phyloP scores from a whole-genome alignment of 73 alveolate genomes.

The Tetrahymena borealis region DNA sequence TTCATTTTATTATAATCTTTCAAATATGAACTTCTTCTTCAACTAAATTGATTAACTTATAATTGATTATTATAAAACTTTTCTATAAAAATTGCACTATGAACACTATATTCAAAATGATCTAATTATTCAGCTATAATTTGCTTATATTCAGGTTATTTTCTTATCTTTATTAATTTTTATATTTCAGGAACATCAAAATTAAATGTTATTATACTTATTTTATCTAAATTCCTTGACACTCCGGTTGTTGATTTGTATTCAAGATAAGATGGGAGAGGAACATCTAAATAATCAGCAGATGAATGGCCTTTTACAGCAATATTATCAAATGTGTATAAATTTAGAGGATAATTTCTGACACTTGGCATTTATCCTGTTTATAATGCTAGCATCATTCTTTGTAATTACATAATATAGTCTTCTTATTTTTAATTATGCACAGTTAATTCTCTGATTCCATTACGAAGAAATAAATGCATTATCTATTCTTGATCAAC shows the following conservation, averaged over 20 bases:
- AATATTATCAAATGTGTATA: neutral
- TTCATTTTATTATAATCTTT: no score
- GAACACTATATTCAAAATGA: neutral
- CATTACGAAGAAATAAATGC: neutral
- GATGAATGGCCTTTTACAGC: neutral
- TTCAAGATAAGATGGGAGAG: neutral
- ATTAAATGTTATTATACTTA: neutral
- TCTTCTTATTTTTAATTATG: neutral
- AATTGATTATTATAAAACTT: neutral
- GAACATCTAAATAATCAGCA: neutral
- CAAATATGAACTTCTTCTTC: no score
- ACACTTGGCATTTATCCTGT: neutral
- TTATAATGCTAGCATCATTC: neutral
- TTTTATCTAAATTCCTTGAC: neutral
- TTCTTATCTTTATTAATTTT: neutral
- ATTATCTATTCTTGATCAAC: neutral
- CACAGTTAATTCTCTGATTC: neutral
- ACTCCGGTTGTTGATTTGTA: neutral
- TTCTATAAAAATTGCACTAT: neutral
- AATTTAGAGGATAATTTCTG: neutral
- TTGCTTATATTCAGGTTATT: neutral
- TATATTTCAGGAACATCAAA: neutral
- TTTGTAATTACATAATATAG: neutral
- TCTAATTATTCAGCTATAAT: neutral
- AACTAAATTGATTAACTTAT: no score